Base-by-base conservation (phyloP, 2,329 filamentous ascomycete genomes). In the Xylariaceae sp. region DNA sequence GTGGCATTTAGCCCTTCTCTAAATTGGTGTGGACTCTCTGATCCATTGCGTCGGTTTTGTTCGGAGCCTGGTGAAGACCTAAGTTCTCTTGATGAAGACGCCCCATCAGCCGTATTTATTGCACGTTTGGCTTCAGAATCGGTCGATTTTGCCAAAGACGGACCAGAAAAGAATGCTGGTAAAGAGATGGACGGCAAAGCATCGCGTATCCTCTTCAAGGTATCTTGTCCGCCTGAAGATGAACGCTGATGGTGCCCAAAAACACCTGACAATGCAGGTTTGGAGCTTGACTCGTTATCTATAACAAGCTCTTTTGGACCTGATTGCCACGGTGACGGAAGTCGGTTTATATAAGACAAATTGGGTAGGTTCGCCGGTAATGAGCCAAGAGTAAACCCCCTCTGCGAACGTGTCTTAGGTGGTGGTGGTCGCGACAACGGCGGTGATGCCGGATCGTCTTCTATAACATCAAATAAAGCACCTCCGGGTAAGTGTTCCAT, bases 161-260 rank as follows among this genome's bases (percentile, higher is more conserved):
- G 56, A 3, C 64, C 65, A 2, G 68, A 70, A 42, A 72, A 69
- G 43, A 71, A 70, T 0, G 63, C 73, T 0, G 74, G 69, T 3
- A 77, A 62, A 1, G 75, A 76, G 25, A 80, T 67, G 5, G 77
- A 81, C 2, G 79, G 77, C 7, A 83, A 59, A 1, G 73, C 77
- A 49, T 75, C 79, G 35, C 76, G 76, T 35, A 83, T 60, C 52
- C 70, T 76, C 59, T 73, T 80, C 21, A 83, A 59, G 5, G 78
- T 75, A 44, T 82, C 79, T 25, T 77, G 70, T 12, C 80, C 75
- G 3, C 72, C 71, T 2, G 80, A 83, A 14, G 72, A 69, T 16
- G 80, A 76, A 17, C 80, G 69, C 11, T 68, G 65, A 36, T 71
- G 69, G 40, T 69, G 66, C n/a, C 67, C 65, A 44, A 80, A 73